phyloP scores from a whole-genome alignment of 208 protist genomes.

The Leishmania guyanensis region DNA sequence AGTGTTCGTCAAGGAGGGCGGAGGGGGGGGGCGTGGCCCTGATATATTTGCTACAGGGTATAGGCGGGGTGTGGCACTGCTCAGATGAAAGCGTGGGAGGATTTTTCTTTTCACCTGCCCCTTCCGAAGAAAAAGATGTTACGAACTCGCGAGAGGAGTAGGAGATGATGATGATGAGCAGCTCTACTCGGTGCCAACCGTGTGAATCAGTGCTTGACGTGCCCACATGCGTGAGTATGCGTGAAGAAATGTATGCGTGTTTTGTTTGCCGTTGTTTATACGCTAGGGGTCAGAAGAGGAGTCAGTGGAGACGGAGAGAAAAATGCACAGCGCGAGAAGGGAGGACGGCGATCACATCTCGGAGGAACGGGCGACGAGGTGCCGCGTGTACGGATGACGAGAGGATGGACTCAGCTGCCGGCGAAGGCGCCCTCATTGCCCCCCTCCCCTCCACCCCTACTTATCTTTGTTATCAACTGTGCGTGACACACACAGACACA shows the following conservation, averaged over 20 bases:
- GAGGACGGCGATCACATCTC: not conserved
- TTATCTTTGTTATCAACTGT: not conserved
- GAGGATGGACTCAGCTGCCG: not conserved
- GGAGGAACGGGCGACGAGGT: not conserved
- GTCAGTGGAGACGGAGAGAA: not conserved
- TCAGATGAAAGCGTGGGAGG: not conserved
- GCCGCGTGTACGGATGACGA: not conserved
- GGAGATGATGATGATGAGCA: not conserved
- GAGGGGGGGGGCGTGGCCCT: not conserved
- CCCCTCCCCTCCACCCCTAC: not conserved
- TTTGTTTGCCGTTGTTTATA: not conserved
- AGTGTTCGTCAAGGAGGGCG: not conserved
- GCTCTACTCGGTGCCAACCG: not conserved
- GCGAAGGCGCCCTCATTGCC: not conserved
- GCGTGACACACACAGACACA: not conserved
- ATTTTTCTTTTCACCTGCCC: not conserved
- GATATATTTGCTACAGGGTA: not conserved
- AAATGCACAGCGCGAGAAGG: too few species aligned
- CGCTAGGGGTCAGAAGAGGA: not conserved
- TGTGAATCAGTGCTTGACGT: not conserved
- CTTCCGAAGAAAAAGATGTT: not conserved
- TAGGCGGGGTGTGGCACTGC: not conserved
- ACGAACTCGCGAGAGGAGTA: not conserved
- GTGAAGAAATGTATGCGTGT: not conserved
- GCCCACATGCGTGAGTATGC: not conserved